Evolutionary conservation across 179 eudicot genomes (phyloP).

Genomic region (Carnegiea gigantea): DNA sequence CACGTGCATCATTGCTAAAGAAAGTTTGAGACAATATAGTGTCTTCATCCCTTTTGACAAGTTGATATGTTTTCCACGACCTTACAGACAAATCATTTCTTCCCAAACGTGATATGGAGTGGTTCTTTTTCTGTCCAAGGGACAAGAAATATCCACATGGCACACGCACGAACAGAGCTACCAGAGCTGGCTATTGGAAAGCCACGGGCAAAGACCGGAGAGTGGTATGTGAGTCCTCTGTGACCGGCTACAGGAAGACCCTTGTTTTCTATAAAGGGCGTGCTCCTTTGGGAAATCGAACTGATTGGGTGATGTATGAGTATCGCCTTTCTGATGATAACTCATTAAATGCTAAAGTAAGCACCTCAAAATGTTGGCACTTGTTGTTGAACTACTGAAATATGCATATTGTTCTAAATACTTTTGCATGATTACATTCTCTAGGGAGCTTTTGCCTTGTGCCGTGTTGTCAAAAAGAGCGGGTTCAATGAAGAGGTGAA

Average conservation of each 20-base stretch:
- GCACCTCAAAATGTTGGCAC: slow-evolving; percentile 10
- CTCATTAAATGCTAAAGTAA: slow-evolving; percentile 53
- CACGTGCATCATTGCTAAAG: slow-evolving; percentile 17
- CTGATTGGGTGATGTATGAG: slow-evolving; percentile 89
- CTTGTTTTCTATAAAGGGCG: slow-evolving; percentile 84
- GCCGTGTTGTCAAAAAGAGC: slow-evolving; percentile 64
- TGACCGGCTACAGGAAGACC: slow-evolving; percentile 69
- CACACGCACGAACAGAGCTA: slow-evolving; percentile 79
- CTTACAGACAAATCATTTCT: slow-evolving; percentile 79
- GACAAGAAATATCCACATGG: slow-evolving; percentile 89
- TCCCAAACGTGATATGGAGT: slow-evolving; percentile 77
- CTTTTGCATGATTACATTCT: slow-evolving; percentile 19
- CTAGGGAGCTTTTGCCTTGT: slow-evolving; percentile 70
- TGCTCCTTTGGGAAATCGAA: slow-evolving; percentile 75
- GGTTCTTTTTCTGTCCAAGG: slow-evolving; percentile 90
- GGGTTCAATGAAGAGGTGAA: slow-evolving; percentile 42
- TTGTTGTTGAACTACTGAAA: slow-evolving; percentile 3
- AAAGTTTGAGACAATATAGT: slow-evolving; percentile 15
- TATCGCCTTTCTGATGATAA: slow-evolving; percentile 70
- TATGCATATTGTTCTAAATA: neutral
- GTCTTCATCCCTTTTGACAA: slow-evolving; percentile 23
- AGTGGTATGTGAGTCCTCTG: slow-evolving; percentile 52
- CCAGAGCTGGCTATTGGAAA: slow-evolving; percentile 91
- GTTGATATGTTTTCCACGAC: slow-evolving; percentile 24
- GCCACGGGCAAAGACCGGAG: slow-evolving; percentile 93